Percentiles rank a stretch among this genome's conserved stretches.
Conservation (phyloP, 768 basidiomycete genomes). For the Xerocomus brunneocitrinus region DNA sequence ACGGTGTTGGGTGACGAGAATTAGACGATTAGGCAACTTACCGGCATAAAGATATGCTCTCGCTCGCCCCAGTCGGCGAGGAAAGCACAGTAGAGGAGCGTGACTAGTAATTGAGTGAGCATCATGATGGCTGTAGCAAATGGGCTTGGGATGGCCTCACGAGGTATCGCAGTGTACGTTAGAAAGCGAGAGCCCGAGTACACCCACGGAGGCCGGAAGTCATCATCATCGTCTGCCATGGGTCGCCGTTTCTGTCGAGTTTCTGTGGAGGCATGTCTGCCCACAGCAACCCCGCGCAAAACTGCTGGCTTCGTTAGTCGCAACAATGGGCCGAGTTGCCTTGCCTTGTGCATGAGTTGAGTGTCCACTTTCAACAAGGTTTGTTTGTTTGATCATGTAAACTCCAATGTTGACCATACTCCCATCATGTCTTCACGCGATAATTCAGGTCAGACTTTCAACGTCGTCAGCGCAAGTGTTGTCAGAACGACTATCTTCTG, state of each 20-base stretch:
- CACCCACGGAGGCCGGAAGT: slow-evolving; percentile 61
- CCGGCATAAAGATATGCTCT: slow-evolving; percentile 68
- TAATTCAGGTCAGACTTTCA: too few relatives aligned
- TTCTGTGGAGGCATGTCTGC: slow-evolving; percentile 15
- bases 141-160: slow-evolving; percentile 32
- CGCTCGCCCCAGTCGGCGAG: slow-evolving; percentile 64
- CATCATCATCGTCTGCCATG: slow-evolving; percentile 25
- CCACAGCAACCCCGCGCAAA: background rate
- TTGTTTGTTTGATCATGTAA: background rate
- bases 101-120: slow-evolving; percentile 33
- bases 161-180: slow-evolving; percentile 52
- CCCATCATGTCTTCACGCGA: too few relatives aligned
- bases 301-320: slow-evolving; percentile 4
- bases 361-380: background rate
- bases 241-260: slow-evolving; percentile 5
- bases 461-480: too few relatives aligned
- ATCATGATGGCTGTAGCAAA: background rate
- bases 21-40: slow-evolving; percentile 31
- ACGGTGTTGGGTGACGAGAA: background rate
- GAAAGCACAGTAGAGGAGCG: slow-evolving; percentile 55
- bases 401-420: background rate
- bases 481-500: too few relatives aligned
- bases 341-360: slow-evolving; percentile 7
- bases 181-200: slow-evolving; percentile 48
- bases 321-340: slow-evolving; percentile 4